Evolutionary conservation across 192 early-diverging fungal species (phyloP), one percentile per base, ranked within the genome.

Genomic region (Coemansia sp.): DNA sequence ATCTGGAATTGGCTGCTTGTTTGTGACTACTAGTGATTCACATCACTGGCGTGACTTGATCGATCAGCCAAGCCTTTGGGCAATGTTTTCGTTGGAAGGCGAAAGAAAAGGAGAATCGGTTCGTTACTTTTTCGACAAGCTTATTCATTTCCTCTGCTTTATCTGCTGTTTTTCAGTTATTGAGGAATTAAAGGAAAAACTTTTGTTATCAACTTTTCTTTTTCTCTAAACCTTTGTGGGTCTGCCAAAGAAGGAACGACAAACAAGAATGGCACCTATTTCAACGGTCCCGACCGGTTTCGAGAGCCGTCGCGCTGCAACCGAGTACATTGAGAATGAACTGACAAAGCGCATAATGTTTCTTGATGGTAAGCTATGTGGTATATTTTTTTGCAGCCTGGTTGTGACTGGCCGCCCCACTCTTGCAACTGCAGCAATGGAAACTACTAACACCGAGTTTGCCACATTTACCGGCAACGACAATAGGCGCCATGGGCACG

Each of bases 331-430:
- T 40, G 86, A 88, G 60, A 74, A 88, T 69, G 90, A 90, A 32
- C 82, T 96, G 58, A 81, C 79, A 63, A 85, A 92, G 84, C 86
- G 94, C 61, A 96, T 98, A 81, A 94, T 98, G 91, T 95, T 92
- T 85, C 88, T 98, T 54, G 96, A 98, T 75, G 96, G 95, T 72
- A 83, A 75, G 81, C 48, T 26, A 6, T 12, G 4, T 21, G 5
- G 18, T 47, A 15, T 58, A 53, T 53, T 21, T 16, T 49, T 49
- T 3, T 49, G 16, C 16, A n/a, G 9, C 16, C 12, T 10, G 18
- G 11, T 16, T 49, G 16, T 32, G 32, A 0, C 32, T 32, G 4
- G 32, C 32, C 1, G 32, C 32, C 32, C 32, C 32, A n/a, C 48
- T 49, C 18, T 53, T 53, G 8, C 6, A 12, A 6, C n/a, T 53